Conservation (phyloP, 257 asterid genomes). For the Fraxinus americana region DNA sequence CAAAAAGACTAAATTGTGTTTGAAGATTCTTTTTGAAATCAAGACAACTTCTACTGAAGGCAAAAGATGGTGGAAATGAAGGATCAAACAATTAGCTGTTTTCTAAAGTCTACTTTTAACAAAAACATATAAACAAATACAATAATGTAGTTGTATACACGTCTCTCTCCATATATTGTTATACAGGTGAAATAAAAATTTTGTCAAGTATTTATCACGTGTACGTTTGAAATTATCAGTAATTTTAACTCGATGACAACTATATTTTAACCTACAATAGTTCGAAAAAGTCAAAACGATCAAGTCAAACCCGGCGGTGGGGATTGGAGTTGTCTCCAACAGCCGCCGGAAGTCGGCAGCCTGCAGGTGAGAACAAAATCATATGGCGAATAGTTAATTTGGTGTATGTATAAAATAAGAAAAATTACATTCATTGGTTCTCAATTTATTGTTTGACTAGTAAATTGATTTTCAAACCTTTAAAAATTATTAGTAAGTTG, state of each 20-base stretch:
- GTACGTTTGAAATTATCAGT: too few relatives aligned
- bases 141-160: conserved; percentile 32
- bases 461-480: background rate
- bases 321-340: background rate
- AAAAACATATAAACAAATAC: conserved; percentile 15
- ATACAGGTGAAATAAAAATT: too few relatives aligned
- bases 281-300: conserved; percentile 35
- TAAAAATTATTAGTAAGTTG: background rate
- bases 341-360: conserved; percentile 44
- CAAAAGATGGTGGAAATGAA: conserved; percentile 28
- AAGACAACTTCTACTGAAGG: conserved; percentile 38
- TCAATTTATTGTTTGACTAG: background rate
- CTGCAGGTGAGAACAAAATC: conserved; percentile 25
- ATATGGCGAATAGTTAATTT: conserved; percentile 14
- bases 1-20: background rate
- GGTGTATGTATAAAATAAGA: background rate
- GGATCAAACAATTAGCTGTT: conserved; percentile 60
- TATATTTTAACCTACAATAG: conserved; percentile 7
- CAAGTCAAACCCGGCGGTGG: conserved; percentile 27
- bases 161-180: too few relatives aligned
- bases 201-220: too few relatives aligned
- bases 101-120: conserved; percentile 37
- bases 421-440: background rate
- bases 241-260: conserved; percentile 26
- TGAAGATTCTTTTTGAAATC: conserved; percentile 12